Percentiles rank a stretch among this genome's conserved stretches.
Evolutionary conservation across 768 basidiomycete species (phyloP).

Genomic region (Trametes gibbosa): DNA sequence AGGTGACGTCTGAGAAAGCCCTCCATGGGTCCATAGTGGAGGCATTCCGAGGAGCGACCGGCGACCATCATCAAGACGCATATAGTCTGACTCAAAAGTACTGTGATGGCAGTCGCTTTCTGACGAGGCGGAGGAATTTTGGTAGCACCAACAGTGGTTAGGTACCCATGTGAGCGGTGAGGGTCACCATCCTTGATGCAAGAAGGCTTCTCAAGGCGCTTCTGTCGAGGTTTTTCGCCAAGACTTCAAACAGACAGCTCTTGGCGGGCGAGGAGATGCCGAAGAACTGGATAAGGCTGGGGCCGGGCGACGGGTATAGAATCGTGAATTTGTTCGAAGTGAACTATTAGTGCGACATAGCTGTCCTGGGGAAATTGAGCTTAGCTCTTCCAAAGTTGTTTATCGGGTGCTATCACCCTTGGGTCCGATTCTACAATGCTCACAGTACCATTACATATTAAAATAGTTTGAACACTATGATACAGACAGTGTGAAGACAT

Average conservation of each 20-base stretch:
- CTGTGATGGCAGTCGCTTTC: neutral
- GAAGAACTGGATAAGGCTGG: neutral
- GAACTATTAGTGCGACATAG: no score
- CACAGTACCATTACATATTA: no score
- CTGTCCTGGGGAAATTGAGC: no score
- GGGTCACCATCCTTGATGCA: slow-evolving; percentile 5
- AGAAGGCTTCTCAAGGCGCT: neutral
- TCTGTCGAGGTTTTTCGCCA: neutral
- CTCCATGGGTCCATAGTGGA: neutral
- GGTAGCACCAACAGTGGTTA: neutral
- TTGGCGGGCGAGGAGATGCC: slow-evolving; percentile 16
- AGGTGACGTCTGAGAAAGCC: neutral
- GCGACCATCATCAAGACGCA: neutral
- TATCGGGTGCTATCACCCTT: no score
- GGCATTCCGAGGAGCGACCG: slow-evolving; percentile 10
- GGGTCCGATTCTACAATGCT: no score
- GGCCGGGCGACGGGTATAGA: neutral
- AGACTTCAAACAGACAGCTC: neutral
- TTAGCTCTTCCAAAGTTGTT: no score
- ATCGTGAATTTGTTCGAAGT: neutral
- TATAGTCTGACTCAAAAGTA: neutral
- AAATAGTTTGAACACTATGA: no score
- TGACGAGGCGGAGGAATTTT: neutral
- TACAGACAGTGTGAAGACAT: no score
- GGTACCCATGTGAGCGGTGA: slow-evolving; percentile 12